Base-by-base conservation (phyloP, 176 grass and related monocot genomes). In the Eleusine coracana region DNA sequence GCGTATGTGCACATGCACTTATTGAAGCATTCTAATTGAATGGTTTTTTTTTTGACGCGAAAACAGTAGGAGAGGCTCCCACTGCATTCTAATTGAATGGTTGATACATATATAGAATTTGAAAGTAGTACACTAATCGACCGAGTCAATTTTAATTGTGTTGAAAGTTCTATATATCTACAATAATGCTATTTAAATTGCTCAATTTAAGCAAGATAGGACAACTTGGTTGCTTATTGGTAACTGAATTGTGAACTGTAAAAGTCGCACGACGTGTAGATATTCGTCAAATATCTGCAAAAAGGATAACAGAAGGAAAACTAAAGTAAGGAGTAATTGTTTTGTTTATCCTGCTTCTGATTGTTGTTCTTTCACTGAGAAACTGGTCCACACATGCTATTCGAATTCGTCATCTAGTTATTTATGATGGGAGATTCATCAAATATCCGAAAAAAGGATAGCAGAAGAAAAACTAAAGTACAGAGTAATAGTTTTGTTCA, bases 21-120 rank as follows among this genome's bases (percentile, higher is more conserved):
- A 44, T 72, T 59, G 10, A 29, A 58, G 10, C 46, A 78, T 66
- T 78, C 44, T 66, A 40, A 63, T 40, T 84, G 48, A 68, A 74
- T 67, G 7, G 10, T 74, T 15, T 25, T 25, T 25, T 25, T 25
- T 25, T 25, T 25, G 25, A 25, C 25, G 25, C 25, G 25, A 25
- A 25, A 25, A 25, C 25, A 25, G 25, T 25, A 25, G 25, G 25
- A 25, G 25, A 25, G 25, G 25, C 25, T 25, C 25, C 25, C 25
- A 25, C 25, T 25, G 10, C 46, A 78, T 66, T 78, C 44, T 66
- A 40, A 63, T 40, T 84, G 48, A 68, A 74, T 67, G 7, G 10
- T 79, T 15, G 29, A 38, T 58, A 83, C 72, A 83, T 65, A n/a
- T 40, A 45, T 77, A 6, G 65, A 83, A 20, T 8, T 78, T 73